A percentile compares a stretch with the other conserved stretches of the same genome.
These are phyloP conservation scores for Cutaneotrichosporon sp. DNA, from an alignment of 1,284 basidiomycete species.

Conservation along the genomic window DNA sequence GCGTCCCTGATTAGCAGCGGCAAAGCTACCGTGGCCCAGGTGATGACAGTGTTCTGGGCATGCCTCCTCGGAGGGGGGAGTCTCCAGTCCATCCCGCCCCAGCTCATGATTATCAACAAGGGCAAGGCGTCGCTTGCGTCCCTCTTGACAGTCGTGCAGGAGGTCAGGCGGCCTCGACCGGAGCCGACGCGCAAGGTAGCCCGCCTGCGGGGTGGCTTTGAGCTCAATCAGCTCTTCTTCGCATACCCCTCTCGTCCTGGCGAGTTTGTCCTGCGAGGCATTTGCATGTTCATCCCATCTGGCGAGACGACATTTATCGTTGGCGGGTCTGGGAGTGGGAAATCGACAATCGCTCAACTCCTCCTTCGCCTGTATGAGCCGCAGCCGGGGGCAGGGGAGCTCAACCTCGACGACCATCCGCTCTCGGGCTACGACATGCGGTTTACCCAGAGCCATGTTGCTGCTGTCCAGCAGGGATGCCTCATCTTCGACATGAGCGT, in stretches of 20 bases:
- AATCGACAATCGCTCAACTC: constrained; percentile 82
- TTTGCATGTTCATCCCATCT: constrained; percentile 64
- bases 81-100: constrained; percentile 65
- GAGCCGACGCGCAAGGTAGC: not conserved
- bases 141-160: constrained; percentile 59
- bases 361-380: constrained; percentile 73
- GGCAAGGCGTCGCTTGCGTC: constrained; percentile 79
- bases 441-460: constrained; percentile 69
- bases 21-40: constrained; percentile 63
- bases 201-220: constrained; percentile 65
- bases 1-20: constrained; percentile 74
- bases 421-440: constrained; percentile 67
- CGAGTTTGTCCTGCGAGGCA: constrained; percentile 48
- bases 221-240: constrained; percentile 70
- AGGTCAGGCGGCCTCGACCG: not conserved
- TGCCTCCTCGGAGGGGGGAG: constrained; percentile 82
- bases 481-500: constrained; percentile 76
- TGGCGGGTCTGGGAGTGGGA: constrained; percentile 84
- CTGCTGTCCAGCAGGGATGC: constrained; percentile 69
- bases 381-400: constrained; percentile 52
- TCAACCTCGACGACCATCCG: constrained; percentile 78
- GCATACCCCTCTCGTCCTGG: constrained; percentile 73
- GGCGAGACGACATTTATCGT: constrained; percentile 88
- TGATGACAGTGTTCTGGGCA: constrained; percentile 96
- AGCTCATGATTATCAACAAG: constrained; percentile 70